Evolutionary conservation across 441 rosid genomes (phyloP), one percentile per base, ranked within the genome.

Genomic region (Macaranga tanarius): DNA sequence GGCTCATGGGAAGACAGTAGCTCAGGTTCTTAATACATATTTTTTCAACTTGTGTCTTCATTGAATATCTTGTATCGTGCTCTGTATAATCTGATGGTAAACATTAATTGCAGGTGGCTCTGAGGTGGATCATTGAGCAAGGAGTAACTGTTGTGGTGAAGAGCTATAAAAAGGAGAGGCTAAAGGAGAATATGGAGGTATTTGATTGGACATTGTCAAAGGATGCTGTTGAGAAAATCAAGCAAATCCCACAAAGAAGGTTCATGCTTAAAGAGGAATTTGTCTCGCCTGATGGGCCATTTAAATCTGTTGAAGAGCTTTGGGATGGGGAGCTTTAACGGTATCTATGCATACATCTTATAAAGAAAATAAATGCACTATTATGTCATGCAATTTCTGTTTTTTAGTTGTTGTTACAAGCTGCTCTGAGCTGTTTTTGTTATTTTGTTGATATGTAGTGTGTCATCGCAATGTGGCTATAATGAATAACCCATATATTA

Each of bases 121-220:
- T 83, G 50, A 76, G 77, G 62, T 78, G 82, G 80, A 17, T 65
- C 45, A 10, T 45, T 25, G 79, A 80, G 64, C 82, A 78, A 69
- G 79, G 82, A 6, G 73, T 57, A 5, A 65, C 73, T 19, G 9
- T 68, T 17, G 74, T 80, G 45, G 80, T 76, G 16, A 83, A 78
- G 74, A 83, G 82, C 75, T 74, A 67, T 63, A 80, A 67, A 22
- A 83, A 72, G 62, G 81, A 78, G 51, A 80, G 84, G 64, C 63
- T 80, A 70, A 76, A 67, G 72, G 74, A 83, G 70, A 80, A 80
- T 31, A 20, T 73, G 20, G 76, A 71, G 28, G 77, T 83, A 0
- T 73, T 80, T 68, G 76, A 75, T 44, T 80, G 82, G 83, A 20
- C 4, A 44, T 50, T 78, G 9, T 56, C 70, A 20, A 19, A 67